These are phyloP conservation scores for Handroanthus guayacan DNA, from an alignment of 257 asterid genomes.

Conservation along the genomic window DNA sequence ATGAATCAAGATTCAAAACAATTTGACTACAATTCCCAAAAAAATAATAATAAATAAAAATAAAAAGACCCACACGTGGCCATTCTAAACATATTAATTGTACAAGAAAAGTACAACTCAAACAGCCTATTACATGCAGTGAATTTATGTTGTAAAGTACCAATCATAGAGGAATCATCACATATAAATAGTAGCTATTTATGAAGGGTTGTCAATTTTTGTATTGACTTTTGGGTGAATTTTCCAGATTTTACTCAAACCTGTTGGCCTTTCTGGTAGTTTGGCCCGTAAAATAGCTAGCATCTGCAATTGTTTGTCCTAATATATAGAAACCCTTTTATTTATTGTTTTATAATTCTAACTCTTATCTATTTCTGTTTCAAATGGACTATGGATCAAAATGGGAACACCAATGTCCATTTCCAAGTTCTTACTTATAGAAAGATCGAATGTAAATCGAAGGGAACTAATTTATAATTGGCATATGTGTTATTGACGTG, in stretches of 20 bases:
- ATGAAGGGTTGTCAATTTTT: conserved; percentile 26
- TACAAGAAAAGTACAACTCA: conserved; percentile 25
- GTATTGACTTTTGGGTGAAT: conserved; percentile 41
- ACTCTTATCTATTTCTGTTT: background rate
- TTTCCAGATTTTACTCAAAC: conserved; percentile 42
- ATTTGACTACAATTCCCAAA: no score
- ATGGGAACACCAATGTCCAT: no score
- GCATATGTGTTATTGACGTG: no score
- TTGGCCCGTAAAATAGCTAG: background rate
- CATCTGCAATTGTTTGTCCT: background rate
- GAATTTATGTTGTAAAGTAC: conserved; percentile 26
- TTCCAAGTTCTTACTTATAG: no score
- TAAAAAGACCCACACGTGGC: conserved; percentile 14
- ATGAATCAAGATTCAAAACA: no score
- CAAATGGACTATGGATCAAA: no score
- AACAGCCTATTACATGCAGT: conserved; percentile 27
- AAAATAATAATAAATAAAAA: no score
- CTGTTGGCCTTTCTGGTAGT: conserved; percentile 27
- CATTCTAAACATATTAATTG: conserved; percentile 17
- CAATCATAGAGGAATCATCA: conserved; percentile 40
- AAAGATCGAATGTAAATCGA: no score
- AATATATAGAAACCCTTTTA: background rate
- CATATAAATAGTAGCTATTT: background rate
- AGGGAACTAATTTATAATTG: no score
- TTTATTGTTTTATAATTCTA: no score